Conservation (phyloP, 2,329 filamentous ascomycete genomes). For the Neobulgaria alba region DNA sequence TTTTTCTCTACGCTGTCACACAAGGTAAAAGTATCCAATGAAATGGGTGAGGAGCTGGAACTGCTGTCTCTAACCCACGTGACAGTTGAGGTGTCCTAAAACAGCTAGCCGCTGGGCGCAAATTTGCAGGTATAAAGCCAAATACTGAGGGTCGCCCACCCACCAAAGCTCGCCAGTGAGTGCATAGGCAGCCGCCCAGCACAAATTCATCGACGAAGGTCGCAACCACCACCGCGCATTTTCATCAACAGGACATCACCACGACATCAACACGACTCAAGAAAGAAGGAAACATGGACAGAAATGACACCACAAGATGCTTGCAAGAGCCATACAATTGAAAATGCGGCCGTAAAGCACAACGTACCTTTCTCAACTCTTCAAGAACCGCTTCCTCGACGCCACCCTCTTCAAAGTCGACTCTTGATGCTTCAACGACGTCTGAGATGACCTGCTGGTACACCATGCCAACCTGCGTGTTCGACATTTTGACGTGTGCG, state of each 20-base stretch:
- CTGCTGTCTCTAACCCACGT: too few species aligned
- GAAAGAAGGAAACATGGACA: neutral
- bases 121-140: slow-evolving; percentile 28
- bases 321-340: too few species aligned
- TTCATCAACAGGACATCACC: neutral
- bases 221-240: neutral
- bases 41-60: too few species aligned
- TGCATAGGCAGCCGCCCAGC: slow-evolving; percentile 14
- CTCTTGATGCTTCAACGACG: slow-evolving; percentile 83
- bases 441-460: slow-evolving; percentile 74
- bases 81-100: too few species aligned
- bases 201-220: neutral
- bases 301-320: neutral
- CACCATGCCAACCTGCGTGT: slow-evolving; percentile 50
- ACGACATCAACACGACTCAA: neutral
- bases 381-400: slow-evolving; percentile 81
- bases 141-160: slow-evolving; percentile 29
- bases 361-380: slow-evolving; percentile 77
- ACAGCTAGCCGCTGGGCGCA: slow-evolving; percentile 18
- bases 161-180: slow-evolving; percentile 13
- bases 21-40: slow-evolving; percentile 9
- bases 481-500: slow-evolving; percentile 23
- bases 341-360: slow-evolving; percentile 2
- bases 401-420: slow-evolving; percentile 95
- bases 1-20: slow-evolving; percentile 5